A percentile compares a stretch with the other conserved stretches of the same genome.
These are phyloP conservation scores for Tricholoma saponaceum DNA, from an alignment of 768 basidiomycete species.

Conservation along the genomic window DNA sequence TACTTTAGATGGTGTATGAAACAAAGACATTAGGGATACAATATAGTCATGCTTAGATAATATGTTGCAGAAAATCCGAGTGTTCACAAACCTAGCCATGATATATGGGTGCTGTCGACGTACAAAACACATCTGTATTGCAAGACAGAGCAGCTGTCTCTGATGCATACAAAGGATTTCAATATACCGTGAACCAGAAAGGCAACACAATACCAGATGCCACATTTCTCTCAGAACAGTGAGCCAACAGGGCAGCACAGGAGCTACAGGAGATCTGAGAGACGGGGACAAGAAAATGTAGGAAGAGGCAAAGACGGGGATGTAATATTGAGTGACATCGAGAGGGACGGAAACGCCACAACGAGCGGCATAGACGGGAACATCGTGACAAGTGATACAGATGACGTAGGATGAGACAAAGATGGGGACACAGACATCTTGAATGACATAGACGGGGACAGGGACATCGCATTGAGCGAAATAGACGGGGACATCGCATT, in stretches of 20 bases:
- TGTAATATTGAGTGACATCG: too few species aligned
- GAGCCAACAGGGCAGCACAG: background rate
- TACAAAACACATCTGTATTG: background rate
- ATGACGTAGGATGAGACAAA: background rate
- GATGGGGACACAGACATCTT: background rate
- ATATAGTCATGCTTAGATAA: background rate
- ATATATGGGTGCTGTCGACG: background rate
- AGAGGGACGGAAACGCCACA: too few species aligned
- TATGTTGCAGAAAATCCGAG: background rate
- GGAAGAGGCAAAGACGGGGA: too few species aligned
- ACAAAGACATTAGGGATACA: background rate
- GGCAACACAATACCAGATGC: background rate
- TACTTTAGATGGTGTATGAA: background rate
- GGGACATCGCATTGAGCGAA: background rate
- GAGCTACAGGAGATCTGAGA: background rate
- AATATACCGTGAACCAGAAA: background rate
- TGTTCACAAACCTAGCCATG: background rate
- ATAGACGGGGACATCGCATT: background rate
- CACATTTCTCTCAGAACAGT: background rate
- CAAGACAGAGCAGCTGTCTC: background rate
- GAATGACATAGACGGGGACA: background rate
- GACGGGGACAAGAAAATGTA: background rate
- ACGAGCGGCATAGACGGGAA: background rate
- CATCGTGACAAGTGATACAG: background rate
- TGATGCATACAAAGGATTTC: background rate